Base-by-base conservation (phyloP, 345 rosid genomes). In the Pistacia integerrima region DNA sequence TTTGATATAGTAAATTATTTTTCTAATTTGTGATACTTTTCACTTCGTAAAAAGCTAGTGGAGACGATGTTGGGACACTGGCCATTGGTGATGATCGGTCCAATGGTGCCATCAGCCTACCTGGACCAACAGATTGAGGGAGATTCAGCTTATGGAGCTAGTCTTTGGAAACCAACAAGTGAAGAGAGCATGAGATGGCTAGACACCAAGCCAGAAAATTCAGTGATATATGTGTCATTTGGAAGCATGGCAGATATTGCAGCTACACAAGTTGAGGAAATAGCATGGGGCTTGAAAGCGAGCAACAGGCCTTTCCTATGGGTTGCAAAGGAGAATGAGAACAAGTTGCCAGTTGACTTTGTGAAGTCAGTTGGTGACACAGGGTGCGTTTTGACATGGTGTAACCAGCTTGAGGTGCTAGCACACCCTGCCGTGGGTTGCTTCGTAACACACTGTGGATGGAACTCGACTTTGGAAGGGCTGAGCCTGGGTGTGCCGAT, bases 401-500 rank as follows among this genome's bases (percentile, higher is more conserved):
- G 89, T 84, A 73, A 84, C 76, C 87, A 89, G 63, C 79, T 87
- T 18, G 81, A 87, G 73, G 88, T 88, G 25, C 74, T 88, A 54
- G 81, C 87, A 73, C 88, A 84, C 68, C 78, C 12, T 66, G 77
- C 85, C 18, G 77, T 83, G 38, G 84, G 88, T 3, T 88, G 91
- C 72, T 86, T 86, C 54, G 49, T 88, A 4, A 85, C 84, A 4
- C 91, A 86, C 35, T 79, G 86, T 65, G 89, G 89, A 44, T 88
- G 91, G 89, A 88, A 88, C 76, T 88, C 89, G 3, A 85, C 79
- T 1, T 58, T 84, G 14, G 89, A 87, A 69, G 88, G 78, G 38
- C 2, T 86, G 75, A 82, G 84, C 78, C 78, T 86, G 1, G 86
- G 88, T 5, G 79, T 86, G 70, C 86, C 87, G 8, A 79, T 86